Evolutionary conservation across 768 basidiomycete genomes (phyloP), one percentile per base, ranked within the genome.

Genomic region (Rhizopogon vulgaris): DNA sequence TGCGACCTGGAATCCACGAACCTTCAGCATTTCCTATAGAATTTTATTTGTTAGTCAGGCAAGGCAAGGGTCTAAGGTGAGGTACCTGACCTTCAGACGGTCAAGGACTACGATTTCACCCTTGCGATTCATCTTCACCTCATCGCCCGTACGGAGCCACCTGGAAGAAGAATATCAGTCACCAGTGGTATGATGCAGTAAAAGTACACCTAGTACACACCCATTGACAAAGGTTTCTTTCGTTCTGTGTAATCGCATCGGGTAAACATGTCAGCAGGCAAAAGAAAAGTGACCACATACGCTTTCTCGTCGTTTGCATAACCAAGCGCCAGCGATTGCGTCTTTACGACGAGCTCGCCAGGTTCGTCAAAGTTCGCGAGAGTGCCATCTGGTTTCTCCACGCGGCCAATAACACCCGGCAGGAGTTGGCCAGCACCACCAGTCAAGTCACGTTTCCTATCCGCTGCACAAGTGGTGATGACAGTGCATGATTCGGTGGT

Each of bases 61-160:
- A 40, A 18, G 10, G 27, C 18, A 15, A 32, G 3, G 3, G 28
- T 30, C 18, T 9, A 46, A 37, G 30, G 25, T 1, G n/a, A 34
- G 22, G 6, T 32, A 46, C 30, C 56, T n/a, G 57, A 83, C 85
- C 76, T 88, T 90, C 51, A 87, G 63, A 24, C 87, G 79, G 63
- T 90, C 87, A 11, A 90, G 79, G 25, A 90, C 71, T 59, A 80
- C 87, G 1, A 88, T 61, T 55, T 88, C 84, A 10, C 76, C 73
- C 48, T 79, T 72, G 55, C 70, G 76, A 55, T 86, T 78, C 60
- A 88, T 74, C 57, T 69, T 70, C 37, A 87, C 86, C 63, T 87
- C 84, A 59, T 87, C 85, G 1, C 85, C 85, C 0, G 84, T 87
- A 32, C 76, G 77, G 24, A 86, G 78, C 84, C 84, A 83, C 25